Base-by-base conservation (phyloP, 192 early-diverging fungal genomes). In the Backusella morwellensis region DNA sequence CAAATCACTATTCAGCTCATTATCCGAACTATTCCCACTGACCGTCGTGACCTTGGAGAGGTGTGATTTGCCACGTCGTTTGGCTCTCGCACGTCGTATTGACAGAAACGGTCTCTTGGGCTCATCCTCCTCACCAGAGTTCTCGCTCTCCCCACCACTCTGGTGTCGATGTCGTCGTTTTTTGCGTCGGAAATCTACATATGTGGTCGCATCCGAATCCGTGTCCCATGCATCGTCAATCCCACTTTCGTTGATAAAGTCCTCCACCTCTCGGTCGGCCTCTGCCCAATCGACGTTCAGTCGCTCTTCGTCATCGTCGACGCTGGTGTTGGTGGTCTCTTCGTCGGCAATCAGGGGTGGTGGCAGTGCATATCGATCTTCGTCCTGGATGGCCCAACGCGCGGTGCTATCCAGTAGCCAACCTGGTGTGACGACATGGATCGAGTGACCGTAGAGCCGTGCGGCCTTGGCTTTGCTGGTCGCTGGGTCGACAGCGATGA, bases 401-500 rank as follows among this genome's bases (percentile, higher is more conserved):
- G 81, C 80, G 4, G 93, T 89, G 17, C 91, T 93, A 72, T 96
- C 89, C 19, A 88, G 77, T 36, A 97, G 84, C 89, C 90, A 93
- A 32, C 91, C 88, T 26, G 88, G 77, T 34, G 86, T 83, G 0
- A 92, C 90, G 40, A 91, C 85, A 52, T 71, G 78, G 34, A 90
- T 80, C 11, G 77, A 79, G 6, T 77, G 76, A 15, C 74, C 78
- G 56, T 82, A 80, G 36, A 82, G 75, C 50, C 80, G 76, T 0
- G 95, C 95, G 36, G 85, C 82, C 26, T 90, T 89, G 3, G 93
- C 94, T 84, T 98, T 97, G 0, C 95, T 94, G 11, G 92, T 90
- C 11, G 80, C 85, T 88, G 93, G 92, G 78, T 95, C 93, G 6
- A 90, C 90, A 15, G 96, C 94, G 47, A 99, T 90, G 9, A 99